Evolutionary conservation across 768 basidiomycete genomes (phyloP).

Genomic region (Gloeophyllum trabeum): DNA sequence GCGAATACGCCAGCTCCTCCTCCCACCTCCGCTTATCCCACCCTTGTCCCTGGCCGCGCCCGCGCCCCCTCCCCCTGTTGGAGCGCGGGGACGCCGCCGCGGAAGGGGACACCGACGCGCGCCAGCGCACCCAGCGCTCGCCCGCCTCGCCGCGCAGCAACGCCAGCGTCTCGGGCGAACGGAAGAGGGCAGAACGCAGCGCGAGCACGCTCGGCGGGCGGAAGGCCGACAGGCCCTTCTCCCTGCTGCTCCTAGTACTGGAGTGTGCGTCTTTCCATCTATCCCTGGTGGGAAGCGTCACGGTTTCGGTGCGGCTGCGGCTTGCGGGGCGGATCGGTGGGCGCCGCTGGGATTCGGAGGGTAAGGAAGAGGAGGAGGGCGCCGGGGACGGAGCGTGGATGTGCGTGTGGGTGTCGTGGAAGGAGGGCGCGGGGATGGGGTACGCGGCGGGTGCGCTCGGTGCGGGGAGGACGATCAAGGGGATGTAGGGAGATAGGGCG

Average conservation of each 20-base stretch:
- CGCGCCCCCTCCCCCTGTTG: no score
- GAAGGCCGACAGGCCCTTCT: constrained; percentile 48
- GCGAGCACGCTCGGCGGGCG: constrained; percentile 37
- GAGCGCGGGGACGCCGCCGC: no score
- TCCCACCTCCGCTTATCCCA: no score
- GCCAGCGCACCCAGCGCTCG: constrained; percentile 63
- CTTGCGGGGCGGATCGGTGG: background rate
- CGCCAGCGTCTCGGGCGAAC: constrained; percentile 47
- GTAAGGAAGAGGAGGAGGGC: background rate
- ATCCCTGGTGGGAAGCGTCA: no score
- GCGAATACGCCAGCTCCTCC: no score
- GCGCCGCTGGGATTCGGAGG: no score
- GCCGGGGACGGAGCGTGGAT: background rate
- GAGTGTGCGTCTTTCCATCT: no score
- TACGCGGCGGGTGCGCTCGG: constrained; percentile 4
- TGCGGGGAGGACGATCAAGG: constrained; percentile 40
- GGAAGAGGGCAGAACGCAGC: constrained; percentile 51
- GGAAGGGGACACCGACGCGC: no score
- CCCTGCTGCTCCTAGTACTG: no score
- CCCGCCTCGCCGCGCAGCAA: constrained; percentile 51
- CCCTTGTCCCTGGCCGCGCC: no score
- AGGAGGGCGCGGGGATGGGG: background rate
- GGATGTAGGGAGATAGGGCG: constrained; percentile 39
- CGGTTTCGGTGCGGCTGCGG: background rate
- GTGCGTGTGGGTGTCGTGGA: background rate